Percentiles rank a stretch among this genome's conserved stretches.
Conservation (phyloP, 768 basidiomycete species). For the Lactifluus hygrophoroides region DNA sequence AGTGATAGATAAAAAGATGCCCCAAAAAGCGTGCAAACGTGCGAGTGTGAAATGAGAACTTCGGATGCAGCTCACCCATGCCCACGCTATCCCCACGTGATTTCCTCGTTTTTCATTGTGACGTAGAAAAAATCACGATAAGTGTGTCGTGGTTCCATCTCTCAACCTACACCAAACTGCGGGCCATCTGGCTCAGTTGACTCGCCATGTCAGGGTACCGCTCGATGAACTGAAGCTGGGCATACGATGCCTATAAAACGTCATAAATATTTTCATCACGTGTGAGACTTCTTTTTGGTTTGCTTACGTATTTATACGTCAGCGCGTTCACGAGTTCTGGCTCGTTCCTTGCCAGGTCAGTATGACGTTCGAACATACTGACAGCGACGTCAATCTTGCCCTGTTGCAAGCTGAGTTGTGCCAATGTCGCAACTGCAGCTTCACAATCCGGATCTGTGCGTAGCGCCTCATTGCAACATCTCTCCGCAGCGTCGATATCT, state of each 20-base stretch:
- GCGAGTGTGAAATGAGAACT: neutral
- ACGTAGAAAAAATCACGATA: neutral
- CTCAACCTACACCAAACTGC: conserved; percentile 27
- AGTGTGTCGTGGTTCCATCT: neutral
- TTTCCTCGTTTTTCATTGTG: neutral
- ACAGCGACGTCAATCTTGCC: conserved; percentile 81
- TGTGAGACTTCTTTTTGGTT: neutral
- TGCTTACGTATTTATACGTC: conserved; percentile 68
- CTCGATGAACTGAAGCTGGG: conserved; percentile 76
- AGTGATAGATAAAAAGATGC: conserved; percentile 6
- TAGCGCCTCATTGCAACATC: conserved; percentile 82
- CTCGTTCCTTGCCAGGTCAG: conserved; percentile 83
- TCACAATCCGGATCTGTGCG: conserved; percentile 89
- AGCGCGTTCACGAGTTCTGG: conserved; percentile 73
- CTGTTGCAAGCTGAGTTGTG: conserved; percentile 88
- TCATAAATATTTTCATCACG: too few species aligned
- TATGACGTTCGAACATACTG: conserved; percentile 77
- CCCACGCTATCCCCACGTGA: neutral
- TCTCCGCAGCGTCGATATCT: conserved; percentile 74
- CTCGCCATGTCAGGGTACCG: conserved; percentile 80
- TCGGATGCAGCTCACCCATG: neutral
- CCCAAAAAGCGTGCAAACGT: neutral
- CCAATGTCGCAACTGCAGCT: conserved; percentile 91
- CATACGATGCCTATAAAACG: conserved; percentile 53
- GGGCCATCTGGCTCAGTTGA: conserved; percentile 47